Conservation (phyloP, 2,329 filamentous ascomycete species). For the Pseudogymnoascus sp. region DNA sequence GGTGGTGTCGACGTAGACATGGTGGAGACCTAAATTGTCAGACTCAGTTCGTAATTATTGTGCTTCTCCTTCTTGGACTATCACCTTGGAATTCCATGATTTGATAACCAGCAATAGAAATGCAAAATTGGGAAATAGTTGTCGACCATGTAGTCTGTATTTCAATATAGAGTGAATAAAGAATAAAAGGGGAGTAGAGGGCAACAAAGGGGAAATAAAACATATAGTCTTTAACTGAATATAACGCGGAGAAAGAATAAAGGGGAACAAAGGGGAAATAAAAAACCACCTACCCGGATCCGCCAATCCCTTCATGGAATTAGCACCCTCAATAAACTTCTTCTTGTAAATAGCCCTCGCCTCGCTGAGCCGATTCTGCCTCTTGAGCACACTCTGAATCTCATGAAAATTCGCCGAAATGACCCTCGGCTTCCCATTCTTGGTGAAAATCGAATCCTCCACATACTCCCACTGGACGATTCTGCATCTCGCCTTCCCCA, state of each 20-base stretch:
- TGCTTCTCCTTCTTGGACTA: not conserved
- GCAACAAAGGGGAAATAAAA: no score
- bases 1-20: conserved; percentile 56
- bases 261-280: not conserved
- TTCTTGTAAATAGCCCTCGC: conserved; percentile 34
- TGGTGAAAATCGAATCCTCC: conserved; percentile 3
- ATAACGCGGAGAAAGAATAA: no score
- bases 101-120: not conserved
- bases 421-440: conserved; percentile 28
- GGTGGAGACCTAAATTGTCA: conserved; percentile 48
- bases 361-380: conserved; percentile 31
- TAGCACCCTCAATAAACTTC: conserved; percentile 30
- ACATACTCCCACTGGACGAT: conserved; percentile 11
- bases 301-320: conserved; percentile 38
- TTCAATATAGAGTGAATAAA: not conserved
- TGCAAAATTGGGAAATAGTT: not conserved
- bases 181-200: no score
- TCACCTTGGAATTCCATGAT: not conserved
- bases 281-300: conserved; percentile 44
- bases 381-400: conserved; percentile 20
- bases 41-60: not conserved
- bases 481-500: not conserved
- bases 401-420: conserved; percentile 19
- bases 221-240: not conserved
- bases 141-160: not conserved